These are phyloP conservation scores for Polygonum aviculare DNA, from an alignment of 148 eudicot genomes.

Conservation along the genomic window DNA sequence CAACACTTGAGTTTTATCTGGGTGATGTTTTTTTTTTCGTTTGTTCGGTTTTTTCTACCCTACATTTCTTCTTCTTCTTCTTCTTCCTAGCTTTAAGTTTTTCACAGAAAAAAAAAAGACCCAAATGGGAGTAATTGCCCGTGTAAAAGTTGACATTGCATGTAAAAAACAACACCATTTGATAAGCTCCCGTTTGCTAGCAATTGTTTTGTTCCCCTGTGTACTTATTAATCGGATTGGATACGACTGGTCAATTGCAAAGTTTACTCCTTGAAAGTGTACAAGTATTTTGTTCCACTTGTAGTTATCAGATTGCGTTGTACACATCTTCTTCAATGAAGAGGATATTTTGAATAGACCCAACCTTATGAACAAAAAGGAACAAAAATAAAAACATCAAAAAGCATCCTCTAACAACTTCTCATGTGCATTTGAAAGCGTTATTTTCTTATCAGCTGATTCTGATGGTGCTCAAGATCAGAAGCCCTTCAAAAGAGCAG, in stretches of 20 bases:
- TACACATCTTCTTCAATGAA: too few relatives aligned
- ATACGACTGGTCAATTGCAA: too few relatives aligned
- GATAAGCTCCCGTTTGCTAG: background rate
- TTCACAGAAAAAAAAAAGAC: background rate
- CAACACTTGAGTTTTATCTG: background rate
- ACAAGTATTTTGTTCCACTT: too few relatives aligned
- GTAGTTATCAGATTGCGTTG: too few relatives aligned
- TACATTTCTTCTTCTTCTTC: background rate
- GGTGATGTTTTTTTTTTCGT: background rate
- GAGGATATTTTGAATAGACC: too few relatives aligned
- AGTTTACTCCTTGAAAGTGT: too few relatives aligned
- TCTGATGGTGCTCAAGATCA: background rate
- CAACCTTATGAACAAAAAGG: too few relatives aligned
- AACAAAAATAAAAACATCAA: background rate
- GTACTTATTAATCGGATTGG: too few relatives aligned
- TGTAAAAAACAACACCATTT: background rate
- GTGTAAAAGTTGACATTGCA: background rate
- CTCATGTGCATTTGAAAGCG: background rate
- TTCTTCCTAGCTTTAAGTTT: background rate
- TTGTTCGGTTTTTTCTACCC: background rate
- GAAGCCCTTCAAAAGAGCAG: background rate
- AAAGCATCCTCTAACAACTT: background rate
- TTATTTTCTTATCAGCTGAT: background rate
- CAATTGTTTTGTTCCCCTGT: background rate
- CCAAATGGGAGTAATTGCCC: background rate